Conservation (phyloP, 140 eudicot species). For the Senecio squalidus region DNA sequence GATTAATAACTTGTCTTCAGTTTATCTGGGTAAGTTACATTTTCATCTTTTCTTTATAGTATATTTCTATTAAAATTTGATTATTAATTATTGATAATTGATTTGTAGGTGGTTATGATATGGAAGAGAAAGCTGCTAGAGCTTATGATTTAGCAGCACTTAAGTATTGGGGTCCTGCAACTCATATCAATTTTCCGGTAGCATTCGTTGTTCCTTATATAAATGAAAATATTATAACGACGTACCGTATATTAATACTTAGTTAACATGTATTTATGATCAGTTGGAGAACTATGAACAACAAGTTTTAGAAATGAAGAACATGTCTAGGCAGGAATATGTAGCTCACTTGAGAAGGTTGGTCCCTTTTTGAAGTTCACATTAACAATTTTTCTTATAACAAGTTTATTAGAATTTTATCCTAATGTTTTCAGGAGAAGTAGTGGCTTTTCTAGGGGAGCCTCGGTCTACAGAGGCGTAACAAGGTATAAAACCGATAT, state of each 20-base stretch:
- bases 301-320: slow-evolving; percentile 85
- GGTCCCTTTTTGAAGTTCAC: too few species aligned
- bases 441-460: slow-evolving; percentile 97
- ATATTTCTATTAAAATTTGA: background rate
- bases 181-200: slow-evolving; percentile 90
- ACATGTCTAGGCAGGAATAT: slow-evolving; percentile 84
- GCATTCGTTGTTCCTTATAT: background rate
- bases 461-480: slow-evolving; percentile 95
- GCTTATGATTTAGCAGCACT: slow-evolving; percentile 93
- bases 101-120: slow-evolving; percentile 81
- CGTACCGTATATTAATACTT: background rate
- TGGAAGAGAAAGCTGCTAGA: slow-evolving; percentile 96
- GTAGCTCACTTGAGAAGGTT: slow-evolving; percentile 96
- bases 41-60: slow-evolving; percentile 1
- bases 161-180: slow-evolving; percentile 94
- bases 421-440: slow-evolving; percentile 58
- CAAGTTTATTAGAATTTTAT: background rate
- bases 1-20: slow-evolving; percentile 34
- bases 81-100: background rate
- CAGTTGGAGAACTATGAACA: slow-evolving; percentile 82
- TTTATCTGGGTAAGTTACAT: slow-evolving; percentile 66
- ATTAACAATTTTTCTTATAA: too few species aligned
- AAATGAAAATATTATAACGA: background rate
- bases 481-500: slow-evolving; percentile 55
- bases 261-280: background rate